Percentiles rank a stretch among this genome's conserved stretches.
These are phyloP conservation scores for sunflower (Helianthus annuus) DNA, from an alignment of 129 eudicot genomes.

Conservation along the genomic window HanXRQr2.0-SUNRISE NC_035442.2:145081509-145082008, in stretches of 20 bases:
- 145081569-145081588: not conserved
- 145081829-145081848: constrained; percentile 66
- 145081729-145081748: constrained; percentile 83
- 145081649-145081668: not conserved
- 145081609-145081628: not conserved
- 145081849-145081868: constrained; percentile 9
- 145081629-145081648: not conserved
- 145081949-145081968: constrained; percentile 98
- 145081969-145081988: constrained; percentile 93
- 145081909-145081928: constrained; percentile 18
- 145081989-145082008: constrained; percentile 13
- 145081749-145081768: constrained; percentile 65
- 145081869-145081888: constrained; percentile 6
- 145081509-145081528: not conserved
- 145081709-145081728: constrained; percentile 1
- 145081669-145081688: not conserved
- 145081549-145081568: not conserved
- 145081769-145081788: constrained; percentile 79
- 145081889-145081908: constrained; percentile 10
- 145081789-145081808: constrained; percentile 96
- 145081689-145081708: not conserved
- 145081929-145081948: constrained; percentile 34
- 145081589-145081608: not conserved
- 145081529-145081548: not conserved
- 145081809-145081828: constrained; percentile 96